phyloP scores from a whole-genome alignment of 2,329 filamentous ascomycete genomes.

The Epichloe festucae region DNA sequence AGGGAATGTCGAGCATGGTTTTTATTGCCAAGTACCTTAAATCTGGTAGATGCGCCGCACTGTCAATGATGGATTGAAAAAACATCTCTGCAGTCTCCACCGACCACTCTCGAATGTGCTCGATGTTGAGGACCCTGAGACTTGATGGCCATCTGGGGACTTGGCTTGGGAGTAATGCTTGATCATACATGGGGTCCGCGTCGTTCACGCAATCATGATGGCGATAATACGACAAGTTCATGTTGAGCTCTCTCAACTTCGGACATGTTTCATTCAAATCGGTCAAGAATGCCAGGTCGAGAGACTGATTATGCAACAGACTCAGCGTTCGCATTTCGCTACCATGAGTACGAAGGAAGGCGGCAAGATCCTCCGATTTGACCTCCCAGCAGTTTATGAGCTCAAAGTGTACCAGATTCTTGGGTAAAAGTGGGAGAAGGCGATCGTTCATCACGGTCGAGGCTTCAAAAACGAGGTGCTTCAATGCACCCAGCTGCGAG shows the following conservation, averaged over 20 bases:
- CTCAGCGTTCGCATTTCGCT: slow-evolving; percentile 51
- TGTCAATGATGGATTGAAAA: slow-evolving; percentile 64
- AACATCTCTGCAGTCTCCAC: slow-evolving; percentile 60
- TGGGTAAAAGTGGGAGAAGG: slow-evolving; percentile 57
- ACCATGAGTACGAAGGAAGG: slow-evolving; percentile 57
- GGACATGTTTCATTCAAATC: slow-evolving; percentile 56
- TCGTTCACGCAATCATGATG: slow-evolving; percentile 55
- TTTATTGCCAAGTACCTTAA: slow-evolving; percentile 62
- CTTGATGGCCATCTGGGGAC: slow-evolving; percentile 66
- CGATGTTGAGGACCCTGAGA: slow-evolving; percentile 59
- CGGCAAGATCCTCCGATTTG: slow-evolving; percentile 49
- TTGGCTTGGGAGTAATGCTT: slow-evolving; percentile 49
- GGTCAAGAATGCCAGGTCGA: slow-evolving; percentile 64
- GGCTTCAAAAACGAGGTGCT: slow-evolving; percentile 58
- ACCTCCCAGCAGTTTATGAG: slow-evolving; percentile 71
- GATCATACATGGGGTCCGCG: slow-evolving; percentile 60
- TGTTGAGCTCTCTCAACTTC: slow-evolving; percentile 52
- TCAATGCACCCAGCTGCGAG: slow-evolving; percentile 44
- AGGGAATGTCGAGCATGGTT: slow-evolving; percentile 66
- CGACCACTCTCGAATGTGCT: slow-evolving; percentile 65
- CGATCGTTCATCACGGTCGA: slow-evolving; percentile 58
- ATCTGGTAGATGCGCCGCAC: slow-evolving; percentile 49
- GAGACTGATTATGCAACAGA: slow-evolving; percentile 65
- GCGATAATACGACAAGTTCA: slow-evolving; percentile 71
- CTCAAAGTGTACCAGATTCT: slow-evolving; percentile 51